Evolutionary conservation across 306 rosid species (phyloP).

Genomic region (Cicer judaicum): DNA sequence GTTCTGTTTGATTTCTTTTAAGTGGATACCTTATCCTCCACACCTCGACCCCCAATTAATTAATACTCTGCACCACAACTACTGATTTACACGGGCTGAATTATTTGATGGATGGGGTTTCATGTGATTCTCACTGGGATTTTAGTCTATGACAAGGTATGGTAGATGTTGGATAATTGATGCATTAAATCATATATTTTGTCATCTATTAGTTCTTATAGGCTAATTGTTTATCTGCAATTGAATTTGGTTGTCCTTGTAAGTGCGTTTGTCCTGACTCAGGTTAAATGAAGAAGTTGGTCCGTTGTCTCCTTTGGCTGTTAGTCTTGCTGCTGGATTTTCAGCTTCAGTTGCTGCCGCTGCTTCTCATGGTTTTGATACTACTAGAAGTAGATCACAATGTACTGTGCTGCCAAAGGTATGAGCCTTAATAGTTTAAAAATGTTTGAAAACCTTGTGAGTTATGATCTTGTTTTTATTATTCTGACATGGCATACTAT

Average conservation of each 20-base stretch:
- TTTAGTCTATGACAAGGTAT: slow-evolving; percentile 22
- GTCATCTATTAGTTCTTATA: slow-evolving; percentile 27
- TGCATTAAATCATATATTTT: slow-evolving; percentile 25
- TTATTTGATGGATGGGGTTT: slow-evolving; percentile 23
- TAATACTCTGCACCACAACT: slow-evolving; percentile 4
- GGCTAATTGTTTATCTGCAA: slow-evolving; percentile 34
- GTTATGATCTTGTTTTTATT: slow-evolving; percentile 30
- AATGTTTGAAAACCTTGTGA: slow-evolving; percentile 36
- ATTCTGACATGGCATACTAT: slow-evolving; percentile 22
- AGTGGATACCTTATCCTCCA: slow-evolving; percentile 13
- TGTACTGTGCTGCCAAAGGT: slow-evolving; percentile 89
- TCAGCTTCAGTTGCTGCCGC: slow-evolving; percentile 91
- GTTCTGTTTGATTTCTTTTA: slow-evolving; percentile 27
- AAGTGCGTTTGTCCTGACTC: slow-evolving; percentile 48
- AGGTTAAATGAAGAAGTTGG: slow-evolving; percentile 79
- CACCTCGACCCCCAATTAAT: slow-evolving; percentile 17
- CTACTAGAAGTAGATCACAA: slow-evolving; percentile 78
- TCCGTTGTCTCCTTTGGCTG: slow-evolving; percentile 74
- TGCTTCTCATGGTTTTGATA: slow-evolving; percentile 95
- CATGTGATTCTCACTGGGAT: not conserved
- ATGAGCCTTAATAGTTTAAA: slow-evolving; percentile 6
- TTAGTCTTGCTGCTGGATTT: slow-evolving; percentile 84
- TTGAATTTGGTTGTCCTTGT: slow-evolving; percentile 17
- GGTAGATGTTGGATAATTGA: slow-evolving; percentile 20
- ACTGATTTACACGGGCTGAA: slow-evolving; percentile 15